Percentiles rank a stretch among this genome's conserved stretches.
These are phyloP conservation scores for Discostella stelligeroides DNA, from an alignment of 108 stramenopile genomes.

Conservation along the genomic window DNA sequence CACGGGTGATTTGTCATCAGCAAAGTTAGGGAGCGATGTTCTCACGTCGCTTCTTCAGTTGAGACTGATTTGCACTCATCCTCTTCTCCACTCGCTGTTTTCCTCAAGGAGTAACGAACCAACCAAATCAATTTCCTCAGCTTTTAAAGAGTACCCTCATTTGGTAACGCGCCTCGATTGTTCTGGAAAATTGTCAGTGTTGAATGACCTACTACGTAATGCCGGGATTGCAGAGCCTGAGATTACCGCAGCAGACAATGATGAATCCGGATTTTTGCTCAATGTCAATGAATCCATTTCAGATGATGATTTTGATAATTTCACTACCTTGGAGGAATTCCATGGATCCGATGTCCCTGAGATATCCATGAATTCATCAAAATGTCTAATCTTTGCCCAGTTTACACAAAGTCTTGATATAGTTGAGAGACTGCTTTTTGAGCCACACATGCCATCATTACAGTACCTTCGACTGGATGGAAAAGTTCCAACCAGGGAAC, in stretches of 20 bases:
- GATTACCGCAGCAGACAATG: slow-evolving; percentile 80
- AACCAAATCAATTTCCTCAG: slow-evolving; percentile 56
- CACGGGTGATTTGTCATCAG: slow-evolving; percentile 10
- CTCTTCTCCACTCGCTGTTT: slow-evolving; percentile 56
- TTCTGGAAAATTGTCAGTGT: slow-evolving; percentile 86
- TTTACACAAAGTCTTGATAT: slow-evolving; percentile 82
- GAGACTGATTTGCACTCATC: slow-evolving; percentile 89
- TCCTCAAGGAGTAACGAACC: slow-evolving; percentile 73
- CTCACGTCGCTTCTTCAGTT: slow-evolving; percentile 78
- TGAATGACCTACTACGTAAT: slow-evolving; percentile 76
- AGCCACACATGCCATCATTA: slow-evolving; percentile 70
- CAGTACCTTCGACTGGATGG: slow-evolving; percentile 82
- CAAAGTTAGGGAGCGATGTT: slow-evolving; percentile 51
- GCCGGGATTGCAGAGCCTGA: slow-evolving; percentile 68
- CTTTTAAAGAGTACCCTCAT: slow-evolving; percentile 41
- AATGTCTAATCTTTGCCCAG: slow-evolving; percentile 89
- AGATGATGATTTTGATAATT: slow-evolving; percentile 12
- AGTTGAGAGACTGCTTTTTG: slow-evolving; percentile 79
- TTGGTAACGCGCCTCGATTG: slow-evolving; percentile 41
- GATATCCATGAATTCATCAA: slow-evolving; percentile 27
- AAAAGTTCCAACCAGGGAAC: slow-evolving; percentile 60
- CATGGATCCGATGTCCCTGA: background rate
- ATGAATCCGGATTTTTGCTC: slow-evolving; percentile 65
- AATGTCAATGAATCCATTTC: slow-evolving; percentile 23
- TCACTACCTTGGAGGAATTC: background rate